Conservation (phyloP, 768 basidiomycete species). For the Leccinum truebloodii region DNA sequence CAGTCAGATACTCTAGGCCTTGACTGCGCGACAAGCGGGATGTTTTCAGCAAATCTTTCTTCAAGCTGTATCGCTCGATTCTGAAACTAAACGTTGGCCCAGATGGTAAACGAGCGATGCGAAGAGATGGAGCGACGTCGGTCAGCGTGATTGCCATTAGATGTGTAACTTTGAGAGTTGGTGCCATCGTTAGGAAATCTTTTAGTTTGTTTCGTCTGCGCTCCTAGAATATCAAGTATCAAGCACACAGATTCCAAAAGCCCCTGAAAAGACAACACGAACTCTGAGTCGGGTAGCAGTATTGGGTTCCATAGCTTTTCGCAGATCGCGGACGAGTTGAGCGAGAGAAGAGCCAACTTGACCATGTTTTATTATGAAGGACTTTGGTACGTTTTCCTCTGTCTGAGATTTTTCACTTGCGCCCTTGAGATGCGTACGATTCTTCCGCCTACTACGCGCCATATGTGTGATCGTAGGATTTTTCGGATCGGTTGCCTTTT, state of each 20-base stretch:
- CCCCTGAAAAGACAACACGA: constrained; percentile 20
- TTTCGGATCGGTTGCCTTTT: constrained; percentile 23
- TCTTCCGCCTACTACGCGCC: constrained; percentile 74
- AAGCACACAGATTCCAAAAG: constrained; percentile 7
- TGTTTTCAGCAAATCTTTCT: constrained; percentile 76
- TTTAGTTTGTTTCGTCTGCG: constrained; percentile 86
- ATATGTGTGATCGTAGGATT: constrained; percentile 38
- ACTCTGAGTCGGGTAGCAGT: constrained; percentile 93
- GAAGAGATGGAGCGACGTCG: constrained; percentile 78
- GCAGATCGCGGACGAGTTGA: constrained; percentile 89
- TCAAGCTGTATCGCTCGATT: constrained; percentile 88
- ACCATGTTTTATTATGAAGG: constrained; percentile 97
- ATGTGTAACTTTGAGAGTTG: constrained; percentile 88
- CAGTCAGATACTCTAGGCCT: constrained; percentile 87
- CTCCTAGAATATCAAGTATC: constrained; percentile 58
- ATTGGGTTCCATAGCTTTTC: constrained; percentile 98
- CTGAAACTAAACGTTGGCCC: constrained; percentile 95
- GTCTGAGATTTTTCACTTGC: constrained; percentile 37
- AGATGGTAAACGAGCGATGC: constrained; percentile 82
- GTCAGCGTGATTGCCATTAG: constrained; percentile 90
- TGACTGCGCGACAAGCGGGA: constrained; percentile 70
- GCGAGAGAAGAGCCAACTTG: constrained; percentile 84
- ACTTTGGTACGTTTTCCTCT: constrained; percentile 64
- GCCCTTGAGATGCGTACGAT: constrained; percentile 78
- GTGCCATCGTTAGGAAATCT: constrained; percentile 92